Base-by-base conservation (phyloP, 305 asterid species). In the Fraxinus paxiana region DNA sequence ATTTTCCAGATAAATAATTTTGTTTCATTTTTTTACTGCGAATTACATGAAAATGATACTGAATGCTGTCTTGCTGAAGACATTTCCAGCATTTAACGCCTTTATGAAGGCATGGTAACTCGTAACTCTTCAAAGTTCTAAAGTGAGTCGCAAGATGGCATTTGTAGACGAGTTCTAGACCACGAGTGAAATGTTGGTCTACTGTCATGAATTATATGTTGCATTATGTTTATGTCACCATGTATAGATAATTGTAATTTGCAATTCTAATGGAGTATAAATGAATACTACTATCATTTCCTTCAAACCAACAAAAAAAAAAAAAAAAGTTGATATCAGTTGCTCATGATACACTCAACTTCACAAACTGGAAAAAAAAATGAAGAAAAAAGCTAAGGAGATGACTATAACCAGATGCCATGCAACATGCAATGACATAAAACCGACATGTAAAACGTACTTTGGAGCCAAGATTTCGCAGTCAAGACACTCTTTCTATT, bases 401-500 rank as follows among this genome's bases (percentile, higher is more conserved):
- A 54, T 17, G 10, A 17, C 26, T 54, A 54, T 54, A 54, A 6
- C 65, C 65, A 54, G 63, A n/a, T 51, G 65, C 10, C 65, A 1
- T 1, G 24, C 65, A 17, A 54, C 26, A 54, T n/a, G 65, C 24
- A 5, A 54, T 54, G 26, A 17, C 26, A 5, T 17, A 54, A n/a
- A 26, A 13, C 26, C 24, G 76, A 46, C 70, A 26, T 18, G 72
- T 76, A 63, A 81, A 43, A 9, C 75, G 84, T 82, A 87, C 90
- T 92, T 91, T 90, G 38, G 89, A 80, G 77, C 80, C 90, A 78
- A 92, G 92, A 78, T 85, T 85, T 38, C 92, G 85, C 77, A 93
- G 85, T 81, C 91, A 89, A 80, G 92, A 88, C 77, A 92, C 86
- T 88, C 94, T 93, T 85, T 92, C 93, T 75, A 95, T 95, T 91